Conservation (phyloP, 768 basidiomycete species). For the Fomitopsis serialis region DNA sequence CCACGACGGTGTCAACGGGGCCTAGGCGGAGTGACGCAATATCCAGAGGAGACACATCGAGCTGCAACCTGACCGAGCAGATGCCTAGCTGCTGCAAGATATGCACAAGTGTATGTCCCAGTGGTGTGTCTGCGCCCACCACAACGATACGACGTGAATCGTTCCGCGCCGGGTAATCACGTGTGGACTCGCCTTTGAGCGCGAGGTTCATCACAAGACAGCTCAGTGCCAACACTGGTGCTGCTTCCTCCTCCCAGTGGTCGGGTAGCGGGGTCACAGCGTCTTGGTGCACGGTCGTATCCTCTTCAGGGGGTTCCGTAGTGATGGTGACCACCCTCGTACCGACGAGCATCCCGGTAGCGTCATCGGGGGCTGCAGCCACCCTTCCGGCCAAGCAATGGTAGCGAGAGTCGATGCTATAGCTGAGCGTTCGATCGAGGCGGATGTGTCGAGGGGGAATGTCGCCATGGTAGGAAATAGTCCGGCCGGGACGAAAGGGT, state of each 20-base stretch:
- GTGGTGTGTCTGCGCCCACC: conserved; percentile 24
- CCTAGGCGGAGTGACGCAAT: too few species aligned
- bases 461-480: conserved; percentile 22
- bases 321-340: not conserved
- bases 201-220: conserved; percentile 3
- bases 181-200: conserved; percentile 27
- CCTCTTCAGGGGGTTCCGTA: too few species aligned
- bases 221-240: too few species aligned
- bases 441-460: conserved; percentile 9
- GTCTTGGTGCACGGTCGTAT: too few species aligned
- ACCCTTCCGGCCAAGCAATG: not conserved
- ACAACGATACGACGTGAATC: conserved; percentile 35
- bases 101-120: too few species aligned
- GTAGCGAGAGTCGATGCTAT: not conserved
- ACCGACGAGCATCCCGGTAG: not conserved
- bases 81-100: not conserved
- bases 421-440: not conserved
- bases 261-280: too few species aligned
- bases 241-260: too few species aligned
- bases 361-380: not conserved
- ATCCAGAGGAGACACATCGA: too few species aligned
- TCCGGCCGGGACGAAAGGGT: conserved; percentile 25
- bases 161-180: conserved; percentile 31
- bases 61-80: too few species aligned
- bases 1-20: too few species aligned